A percentile compares a stretch with the other conserved stretches of the same genome.
phyloP scores from a whole-genome alignment of 2,329 filamentous ascomycete genomes.

The Thielaviopsis ethacetica region DNA sequence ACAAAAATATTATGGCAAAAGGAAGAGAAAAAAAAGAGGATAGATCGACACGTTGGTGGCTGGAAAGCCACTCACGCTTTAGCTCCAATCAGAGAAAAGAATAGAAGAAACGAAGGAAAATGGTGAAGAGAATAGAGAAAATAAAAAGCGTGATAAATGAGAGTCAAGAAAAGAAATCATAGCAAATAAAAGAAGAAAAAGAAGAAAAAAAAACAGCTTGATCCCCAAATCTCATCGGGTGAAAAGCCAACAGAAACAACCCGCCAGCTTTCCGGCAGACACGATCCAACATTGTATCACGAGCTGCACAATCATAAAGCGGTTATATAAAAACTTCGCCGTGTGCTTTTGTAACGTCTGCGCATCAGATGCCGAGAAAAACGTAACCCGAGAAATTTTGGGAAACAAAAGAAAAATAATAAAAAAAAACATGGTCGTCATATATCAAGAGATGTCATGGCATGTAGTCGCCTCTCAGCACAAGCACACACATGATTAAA shows the following conservation, averaged over 20 bases:
- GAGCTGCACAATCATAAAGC: too few relatives aligned
- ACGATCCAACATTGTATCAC: too few relatives aligned
- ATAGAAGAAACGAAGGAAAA: background rate
- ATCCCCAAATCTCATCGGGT: too few relatives aligned
- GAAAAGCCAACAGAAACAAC: background rate
- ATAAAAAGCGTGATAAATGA: background rate
- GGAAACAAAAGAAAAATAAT: background rate
- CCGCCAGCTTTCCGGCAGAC: too few relatives aligned
- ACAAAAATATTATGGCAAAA: background rate
- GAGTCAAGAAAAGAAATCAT: background rate
- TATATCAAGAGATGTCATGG: background rate
- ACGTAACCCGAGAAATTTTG: too few relatives aligned
- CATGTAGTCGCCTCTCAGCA: too few relatives aligned
- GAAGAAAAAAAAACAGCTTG: background rate
- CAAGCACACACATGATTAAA: conserved; percentile 32
- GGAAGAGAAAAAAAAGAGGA: conserved; percentile 3
- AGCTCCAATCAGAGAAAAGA: background rate
- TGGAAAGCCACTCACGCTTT: too few relatives aligned
- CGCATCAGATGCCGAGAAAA: too few relatives aligned
- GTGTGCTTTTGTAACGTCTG: too few relatives aligned
- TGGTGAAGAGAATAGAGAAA: background rate
- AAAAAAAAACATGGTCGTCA: background rate
- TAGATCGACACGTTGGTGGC: background rate
- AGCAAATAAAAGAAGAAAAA: conserved; percentile 4
- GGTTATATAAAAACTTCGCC: too few relatives aligned